phyloP scores from a whole-genome alignment of 169 alveolate genomes.

The Plasmodium blacklocki region DNA sequence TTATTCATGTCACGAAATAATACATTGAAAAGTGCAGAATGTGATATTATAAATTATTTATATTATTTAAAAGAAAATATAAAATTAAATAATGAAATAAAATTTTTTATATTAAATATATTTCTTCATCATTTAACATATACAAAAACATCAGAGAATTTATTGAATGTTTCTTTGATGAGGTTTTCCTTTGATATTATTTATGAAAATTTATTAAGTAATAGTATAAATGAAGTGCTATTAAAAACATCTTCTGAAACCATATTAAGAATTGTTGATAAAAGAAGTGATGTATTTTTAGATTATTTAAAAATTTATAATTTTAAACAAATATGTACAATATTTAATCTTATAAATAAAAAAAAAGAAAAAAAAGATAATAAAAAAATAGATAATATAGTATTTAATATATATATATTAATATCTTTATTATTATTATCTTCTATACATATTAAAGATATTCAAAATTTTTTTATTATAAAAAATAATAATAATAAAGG shows the following conservation, averaged over 20 bases:
- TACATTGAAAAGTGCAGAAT: constrained; percentile 57
- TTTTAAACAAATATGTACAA: constrained; percentile 41
- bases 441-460: constrained; percentile 45
- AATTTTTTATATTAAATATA: constrained; percentile 52
- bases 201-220: constrained; percentile 31
- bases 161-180: constrained; percentile 45
- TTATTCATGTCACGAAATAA: constrained; percentile 51
- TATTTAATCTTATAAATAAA: constrained; percentile 23
- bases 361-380: constrained; percentile 24
- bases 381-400: constrained; percentile 11
- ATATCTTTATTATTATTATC: constrained; percentile 39
- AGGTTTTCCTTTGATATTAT: constrained; percentile 51
- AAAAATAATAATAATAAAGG: constrained; percentile 46
- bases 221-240: constrained; percentile 30
- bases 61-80: constrained; percentile 29
- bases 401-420: constrained; percentile 31
- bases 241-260: constrained; percentile 57
- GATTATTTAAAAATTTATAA: constrained; percentile 30
- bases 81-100: constrained; percentile 36
- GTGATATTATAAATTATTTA: constrained; percentile 37
- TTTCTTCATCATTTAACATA: constrained; percentile 60
- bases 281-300: constrained; percentile 42
- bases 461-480: constrained; percentile 42
- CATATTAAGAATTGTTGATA: constrained; percentile 48
- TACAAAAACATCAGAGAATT: constrained; percentile 42